Base-by-base conservation (phyloP, 257 asterid species). In the Asclepias syriaca region DNA sequence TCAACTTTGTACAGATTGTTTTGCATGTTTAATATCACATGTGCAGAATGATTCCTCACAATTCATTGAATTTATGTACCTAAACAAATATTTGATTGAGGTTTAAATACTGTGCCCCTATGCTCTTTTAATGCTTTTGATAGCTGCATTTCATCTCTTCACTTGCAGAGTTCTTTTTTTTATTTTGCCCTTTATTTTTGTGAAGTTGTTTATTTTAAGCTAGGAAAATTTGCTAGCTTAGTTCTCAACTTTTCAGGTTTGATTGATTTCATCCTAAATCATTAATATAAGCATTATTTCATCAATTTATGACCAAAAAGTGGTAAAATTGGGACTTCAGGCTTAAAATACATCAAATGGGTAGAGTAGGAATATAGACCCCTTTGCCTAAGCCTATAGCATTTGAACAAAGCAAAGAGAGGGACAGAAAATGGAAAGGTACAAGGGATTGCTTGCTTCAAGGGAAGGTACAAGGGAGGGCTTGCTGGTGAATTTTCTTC, bases 31-130 rank as follows among this genome's bases (percentile, higher is more conserved):
- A 40, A 32, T 46, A 15, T 48, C 13, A 21, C 9, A 27, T 16
- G 65, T 72, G 21, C 48, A 67, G 63, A 63, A 63, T 63, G 18
- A 48, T 15, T 68, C 71, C 39, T 63, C 29, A 21, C 21, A 50
- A 45, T 45, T 43, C 12, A 46, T 45, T 24, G 32, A 9, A 45
- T 56, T 56, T 21, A 8, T 46, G 34, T 43, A 46, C 12, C 39
- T 50, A 45, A 66, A 50, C 22, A 40, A 29, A 1, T 11, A 22
- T 10, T 22, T 8, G 12, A 18, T 46, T 16, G 24, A 32, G 16
- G 51, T 37, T 65, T 11, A 58, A 24, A 18, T 24, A 58, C 24
- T 18, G 2, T 53, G 11, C 24, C 19, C 24, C 65, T 58, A n/a
- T 24, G 37, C 5, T 11, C 12, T 58, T 24, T 48, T 48, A 48